Percentiles rank a stretch among this genome's conserved stretches.
These are phyloP conservation scores for Globisporangium okanoganense DNA, from an alignment of 352 stramenopile genomes.

Conservation along the genomic window DNA sequence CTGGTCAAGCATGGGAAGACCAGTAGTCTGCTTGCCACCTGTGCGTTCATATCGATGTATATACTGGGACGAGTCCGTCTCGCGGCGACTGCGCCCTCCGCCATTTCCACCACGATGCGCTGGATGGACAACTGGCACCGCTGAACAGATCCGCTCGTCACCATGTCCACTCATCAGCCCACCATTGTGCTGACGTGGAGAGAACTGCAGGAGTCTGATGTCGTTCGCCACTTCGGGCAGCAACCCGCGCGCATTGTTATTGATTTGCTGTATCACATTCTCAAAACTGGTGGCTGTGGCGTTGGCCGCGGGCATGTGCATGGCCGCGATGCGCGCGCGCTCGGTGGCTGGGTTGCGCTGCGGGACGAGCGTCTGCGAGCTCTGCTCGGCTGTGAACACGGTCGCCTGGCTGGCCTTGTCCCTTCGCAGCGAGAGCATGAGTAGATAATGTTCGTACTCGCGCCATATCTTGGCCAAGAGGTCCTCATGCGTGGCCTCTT, in stretches of 20 bases:
- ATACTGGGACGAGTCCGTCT: not conserved
- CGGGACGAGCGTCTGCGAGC: conserved; percentile 58
- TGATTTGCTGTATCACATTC: conserved; percentile 61
- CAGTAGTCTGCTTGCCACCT: not conserved
- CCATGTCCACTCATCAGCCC: not conserved
- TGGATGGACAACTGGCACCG: conserved; percentile 3
- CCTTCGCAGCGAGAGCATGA: conserved; percentile 54
- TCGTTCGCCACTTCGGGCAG: conserved; percentile 41
- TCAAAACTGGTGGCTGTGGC: conserved; percentile 20
- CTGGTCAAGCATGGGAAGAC: conserved; percentile 8
- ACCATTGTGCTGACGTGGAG: conserved; percentile 1
- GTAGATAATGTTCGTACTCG: conserved; percentile 53
- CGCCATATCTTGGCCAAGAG: conserved; percentile 48
- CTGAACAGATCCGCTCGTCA: not conserved
- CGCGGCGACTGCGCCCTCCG: not conserved
- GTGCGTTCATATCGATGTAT: conserved; percentile 6
- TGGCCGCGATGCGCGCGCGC: conserved; percentile 35
- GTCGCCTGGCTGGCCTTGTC: conserved; percentile 63
- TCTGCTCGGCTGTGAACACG: conserved; percentile 27
- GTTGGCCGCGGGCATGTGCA: conserved; percentile 40
- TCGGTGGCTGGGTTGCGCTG: conserved; percentile 68
- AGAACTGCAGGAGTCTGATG: conserved; percentile 13
- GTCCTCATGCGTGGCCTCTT: conserved; percentile 49
- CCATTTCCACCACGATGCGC: not conserved
- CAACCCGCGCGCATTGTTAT: conserved; percentile 35